A percentile compares a stretch with the other conserved stretches of the same genome.
Evolutionary conservation across 1,284 basidiomycete genomes (phyloP).

Genomic region (Cutaneotrichosporon mucoides): DNA sequence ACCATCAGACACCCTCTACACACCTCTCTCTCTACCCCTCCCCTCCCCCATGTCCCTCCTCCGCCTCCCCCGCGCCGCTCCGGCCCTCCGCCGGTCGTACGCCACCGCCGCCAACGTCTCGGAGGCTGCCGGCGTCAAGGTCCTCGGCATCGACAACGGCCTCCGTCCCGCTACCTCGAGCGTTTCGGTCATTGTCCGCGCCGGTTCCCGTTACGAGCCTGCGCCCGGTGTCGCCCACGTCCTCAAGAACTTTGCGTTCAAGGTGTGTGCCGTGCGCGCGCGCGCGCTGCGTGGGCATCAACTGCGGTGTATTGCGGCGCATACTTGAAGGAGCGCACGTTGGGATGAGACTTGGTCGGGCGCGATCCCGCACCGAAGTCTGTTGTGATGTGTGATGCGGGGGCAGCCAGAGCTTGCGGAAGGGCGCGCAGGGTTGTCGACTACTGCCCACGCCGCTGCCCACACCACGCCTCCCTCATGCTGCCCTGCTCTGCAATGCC

Average conservation of each 20-base stretch:
- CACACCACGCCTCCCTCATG: too few species aligned
- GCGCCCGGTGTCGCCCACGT: slow-evolving; percentile 83
- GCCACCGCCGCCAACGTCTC: slow-evolving; percentile 62
- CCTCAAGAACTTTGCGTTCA: slow-evolving; percentile 95
- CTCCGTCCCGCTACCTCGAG: slow-evolving; percentile 65
- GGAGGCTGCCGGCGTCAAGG: slow-evolving; percentile 72
- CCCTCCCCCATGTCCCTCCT: slow-evolving; percentile 22
- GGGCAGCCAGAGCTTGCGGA: too few species aligned
- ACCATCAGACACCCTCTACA: neutral
- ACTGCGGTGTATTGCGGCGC: too few species aligned
- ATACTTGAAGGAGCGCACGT: too few species aligned
- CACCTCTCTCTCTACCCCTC: slow-evolving; percentile 13
- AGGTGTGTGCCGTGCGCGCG: slow-evolving; percentile 56
- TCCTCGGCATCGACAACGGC: slow-evolving; percentile 74
- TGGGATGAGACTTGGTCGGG: too few species aligned
- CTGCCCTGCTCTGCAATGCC: too few species aligned
- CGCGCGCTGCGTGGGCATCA: too few species aligned
- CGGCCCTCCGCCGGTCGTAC: slow-evolving; percentile 21
- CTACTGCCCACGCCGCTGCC: too few species aligned
- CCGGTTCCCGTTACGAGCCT: slow-evolving; percentile 79
- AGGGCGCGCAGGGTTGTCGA: too few species aligned
- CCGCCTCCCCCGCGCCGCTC: slow-evolving; percentile 21
- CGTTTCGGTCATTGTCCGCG: slow-evolving; percentile 85
- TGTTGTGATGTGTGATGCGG: too few species aligned
- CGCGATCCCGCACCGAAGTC: too few species aligned